These are phyloP conservation scores for Exophiala bonariae DNA, from an alignment of 2,329 filamentous ascomycete species.

Conservation along the genomic window DNA sequence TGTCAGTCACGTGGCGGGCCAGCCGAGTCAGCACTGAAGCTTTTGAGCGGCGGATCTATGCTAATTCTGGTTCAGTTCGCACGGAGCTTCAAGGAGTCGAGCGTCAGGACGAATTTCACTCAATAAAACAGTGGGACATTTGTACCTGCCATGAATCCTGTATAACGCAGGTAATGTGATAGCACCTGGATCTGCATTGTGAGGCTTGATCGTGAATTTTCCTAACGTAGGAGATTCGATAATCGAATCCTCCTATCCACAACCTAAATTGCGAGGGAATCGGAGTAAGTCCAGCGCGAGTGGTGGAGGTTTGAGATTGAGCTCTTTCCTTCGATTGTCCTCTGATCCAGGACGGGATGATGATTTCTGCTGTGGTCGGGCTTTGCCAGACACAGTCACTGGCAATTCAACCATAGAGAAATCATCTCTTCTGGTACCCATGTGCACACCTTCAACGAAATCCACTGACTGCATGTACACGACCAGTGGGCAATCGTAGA, in stretches of 20 bases:
- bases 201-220: slow-evolving; percentile 36
- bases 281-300: background rate
- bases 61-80: no score
- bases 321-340: background rate
- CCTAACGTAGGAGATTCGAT: slow-evolving; percentile 33
- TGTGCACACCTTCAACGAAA: no score
- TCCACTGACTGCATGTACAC: no score
- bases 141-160: no score
- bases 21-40: no score
- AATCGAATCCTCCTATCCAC: slow-evolving; percentile 27
- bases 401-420: slow-evolving; percentile 20
- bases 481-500: background rate
- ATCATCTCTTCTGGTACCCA: slow-evolving; percentile 8
- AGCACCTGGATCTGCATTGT: slow-evolving; percentile 32
- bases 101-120: no score
- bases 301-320: slow-evolving; percentile 12
- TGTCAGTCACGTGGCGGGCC: no score
- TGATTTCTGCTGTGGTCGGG: background rate
- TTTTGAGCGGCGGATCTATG: no score
- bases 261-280: slow-evolving; percentile 7
- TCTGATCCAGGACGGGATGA: background rate
- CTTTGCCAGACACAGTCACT: background rate
- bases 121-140: no score
- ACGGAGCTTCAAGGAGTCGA: no score
- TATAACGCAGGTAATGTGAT: slow-evolving; percentile 40